Evolutionary conservation across 345 rosid species (phyloP).

Genomic region (Populus simonii): DNA sequence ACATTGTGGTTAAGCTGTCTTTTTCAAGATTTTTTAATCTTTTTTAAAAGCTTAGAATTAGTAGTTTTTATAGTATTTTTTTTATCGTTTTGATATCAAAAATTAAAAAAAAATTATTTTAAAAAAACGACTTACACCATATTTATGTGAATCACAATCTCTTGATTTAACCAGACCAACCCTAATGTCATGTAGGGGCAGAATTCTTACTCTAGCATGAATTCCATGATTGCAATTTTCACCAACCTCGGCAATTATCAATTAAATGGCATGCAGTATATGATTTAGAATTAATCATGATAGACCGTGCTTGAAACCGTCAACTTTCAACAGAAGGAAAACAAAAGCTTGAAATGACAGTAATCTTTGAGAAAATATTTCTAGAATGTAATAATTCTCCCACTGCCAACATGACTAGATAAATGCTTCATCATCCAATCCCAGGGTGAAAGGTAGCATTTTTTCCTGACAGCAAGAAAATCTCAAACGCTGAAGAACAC

Average conservation of each 20-base stretch:
- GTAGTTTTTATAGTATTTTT: too few species aligned
- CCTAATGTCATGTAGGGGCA: too few species aligned
- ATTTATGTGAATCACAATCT: too few species aligned
- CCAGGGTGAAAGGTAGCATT: neutral
- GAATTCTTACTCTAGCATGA: neutral
- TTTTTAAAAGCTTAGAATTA: too few species aligned
- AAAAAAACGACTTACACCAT: too few species aligned
- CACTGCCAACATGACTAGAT: neutral
- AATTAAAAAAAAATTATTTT: too few species aligned
- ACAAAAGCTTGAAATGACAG: neutral
- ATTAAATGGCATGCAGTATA: neutral
- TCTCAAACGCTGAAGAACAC: neutral
- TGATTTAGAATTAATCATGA: neutral
- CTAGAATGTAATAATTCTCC: neutral
- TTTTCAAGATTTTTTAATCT: too few species aligned
- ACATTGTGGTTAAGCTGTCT: too few species aligned
- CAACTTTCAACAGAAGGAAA: neutral
- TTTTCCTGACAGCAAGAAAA: neutral
- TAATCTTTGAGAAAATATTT: neutral
- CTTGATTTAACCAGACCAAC: too few species aligned
- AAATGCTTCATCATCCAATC: neutral
- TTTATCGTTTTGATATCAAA: too few species aligned
- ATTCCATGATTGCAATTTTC: neutral
- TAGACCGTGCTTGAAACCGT: neutral
- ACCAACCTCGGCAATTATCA: neutral